Evolutionary conservation across 2,329 filamentous ascomycete genomes (phyloP).

Genomic region (Dothideomycetes sp.): DNA sequence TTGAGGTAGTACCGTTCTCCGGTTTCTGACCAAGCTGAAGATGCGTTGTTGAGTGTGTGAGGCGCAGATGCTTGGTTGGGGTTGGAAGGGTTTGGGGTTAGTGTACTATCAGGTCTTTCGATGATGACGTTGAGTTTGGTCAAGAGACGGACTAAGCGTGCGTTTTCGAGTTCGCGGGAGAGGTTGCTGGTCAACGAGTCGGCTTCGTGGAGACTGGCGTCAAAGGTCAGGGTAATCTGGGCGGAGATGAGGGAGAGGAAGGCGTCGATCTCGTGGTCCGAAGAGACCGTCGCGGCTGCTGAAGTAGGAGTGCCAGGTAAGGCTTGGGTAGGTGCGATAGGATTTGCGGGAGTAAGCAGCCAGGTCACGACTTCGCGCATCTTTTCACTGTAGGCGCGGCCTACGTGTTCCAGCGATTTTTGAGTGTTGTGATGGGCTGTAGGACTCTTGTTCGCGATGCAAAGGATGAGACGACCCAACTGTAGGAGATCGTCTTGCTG

Average conservation of each 20-base stretch:
- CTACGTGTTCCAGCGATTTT: conserved; percentile 66
- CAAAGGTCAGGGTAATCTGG: conserved; percentile 66
- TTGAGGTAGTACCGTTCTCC: conserved; percentile 89
- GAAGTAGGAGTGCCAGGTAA: conserved; percentile 73
- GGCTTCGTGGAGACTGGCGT: conserved; percentile 67
- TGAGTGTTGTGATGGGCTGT: conserved; percentile 50
- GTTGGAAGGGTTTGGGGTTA: conserved; percentile 44
- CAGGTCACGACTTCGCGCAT: conserved; percentile 72
- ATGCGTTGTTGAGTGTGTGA: conserved; percentile 25
- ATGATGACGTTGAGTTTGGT: conserved; percentile 83
- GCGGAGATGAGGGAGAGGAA: conserved; percentile 70
- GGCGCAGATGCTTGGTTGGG: conserved; percentile 22
- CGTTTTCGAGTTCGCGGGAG: conserved; percentile 79
- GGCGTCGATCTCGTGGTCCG: conserved; percentile 63
- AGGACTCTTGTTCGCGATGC: conserved; percentile 55
- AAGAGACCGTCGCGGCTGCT: conserved; percentile 20
- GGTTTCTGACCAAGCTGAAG: conserved; percentile 68
- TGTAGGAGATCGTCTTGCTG: conserved; percentile 82
- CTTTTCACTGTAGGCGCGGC: conserved; percentile 65
- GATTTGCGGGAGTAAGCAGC: conserved; percentile 55
- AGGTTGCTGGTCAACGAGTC: conserved; percentile 68
- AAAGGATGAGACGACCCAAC: conserved; percentile 77
- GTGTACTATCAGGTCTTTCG: conserved; percentile 62
- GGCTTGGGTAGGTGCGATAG: conserved; percentile 38
- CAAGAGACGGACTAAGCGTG: conserved; percentile 66